These are phyloP conservation scores for Iberis amara DNA, from an alignment of 441 rosid genomes.

Conservation along the genomic window DNA sequence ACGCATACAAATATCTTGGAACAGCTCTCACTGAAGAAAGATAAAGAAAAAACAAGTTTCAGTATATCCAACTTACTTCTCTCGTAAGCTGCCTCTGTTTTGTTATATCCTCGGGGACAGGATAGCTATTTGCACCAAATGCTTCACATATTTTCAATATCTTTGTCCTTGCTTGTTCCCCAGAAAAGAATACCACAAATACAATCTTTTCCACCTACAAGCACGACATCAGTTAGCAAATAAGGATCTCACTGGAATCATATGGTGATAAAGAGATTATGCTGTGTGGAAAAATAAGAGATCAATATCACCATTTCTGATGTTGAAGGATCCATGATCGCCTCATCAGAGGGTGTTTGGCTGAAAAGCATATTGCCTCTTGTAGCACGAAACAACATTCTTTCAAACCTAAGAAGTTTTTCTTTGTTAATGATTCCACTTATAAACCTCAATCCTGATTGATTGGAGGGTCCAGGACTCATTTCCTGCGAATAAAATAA, in stretches of 20 bases:
- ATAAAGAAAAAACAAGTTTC: not conserved
- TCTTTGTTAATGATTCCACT: constrained; percentile 81
- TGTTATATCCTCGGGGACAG: constrained; percentile 76
- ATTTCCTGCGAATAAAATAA: constrained; percentile 54
- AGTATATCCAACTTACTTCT: constrained; percentile 53
- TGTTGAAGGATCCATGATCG: constrained; percentile 79
- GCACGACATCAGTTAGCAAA: constrained; percentile 15
- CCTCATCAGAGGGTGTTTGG: constrained; percentile 85
- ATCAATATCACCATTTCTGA: constrained; percentile 67
- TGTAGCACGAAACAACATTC: constrained; percentile 94
- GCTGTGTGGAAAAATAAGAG: constrained; percentile 12
- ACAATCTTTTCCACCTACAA: constrained; percentile 79
- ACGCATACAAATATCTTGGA: constrained; percentile 4
- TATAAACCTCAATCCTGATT: constrained; percentile 82
- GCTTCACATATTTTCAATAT: constrained; percentile 90
- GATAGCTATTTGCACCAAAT: constrained; percentile 91
- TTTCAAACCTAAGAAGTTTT: constrained; percentile 76
- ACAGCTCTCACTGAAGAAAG: too few relatives aligned
- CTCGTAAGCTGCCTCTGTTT: constrained; percentile 83
- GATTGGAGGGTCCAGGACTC: constrained; percentile 53
- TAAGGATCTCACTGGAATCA: constrained; percentile 15
- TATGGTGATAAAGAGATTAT: constrained; percentile 9
- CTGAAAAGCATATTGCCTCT: constrained; percentile 98
- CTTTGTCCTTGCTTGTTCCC: constrained; percentile 90
- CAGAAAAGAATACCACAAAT: constrained; percentile 88